A percentile compares a stretch with the other conserved stretches of the same genome.
These are phyloP conservation scores for Leishmania arabica DNA, from an alignment of 208 protist genomes.

Conservation along the genomic window DNA sequence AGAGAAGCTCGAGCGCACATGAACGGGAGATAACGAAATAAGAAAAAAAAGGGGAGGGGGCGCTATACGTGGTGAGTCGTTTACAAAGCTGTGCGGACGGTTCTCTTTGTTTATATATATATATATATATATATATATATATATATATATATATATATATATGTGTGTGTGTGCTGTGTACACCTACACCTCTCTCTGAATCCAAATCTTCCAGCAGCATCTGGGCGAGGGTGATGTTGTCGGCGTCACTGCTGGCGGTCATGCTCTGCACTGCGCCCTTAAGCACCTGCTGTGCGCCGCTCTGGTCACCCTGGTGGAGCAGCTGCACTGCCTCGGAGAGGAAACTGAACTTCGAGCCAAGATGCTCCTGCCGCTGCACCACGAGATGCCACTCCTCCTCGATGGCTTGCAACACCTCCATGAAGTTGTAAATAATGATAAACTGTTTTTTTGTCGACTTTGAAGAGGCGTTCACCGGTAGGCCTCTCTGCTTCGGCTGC, in stretches of 20 bases:
- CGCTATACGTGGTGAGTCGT: neutral
- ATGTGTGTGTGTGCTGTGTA: no score
- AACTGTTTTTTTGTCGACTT: conserved; percentile 15
- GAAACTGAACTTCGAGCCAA: conserved; percentile 50
- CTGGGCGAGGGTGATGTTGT: conserved; percentile 45
- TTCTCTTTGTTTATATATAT: no score
- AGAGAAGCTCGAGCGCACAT: neutral
- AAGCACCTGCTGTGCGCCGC: conserved; percentile 28
- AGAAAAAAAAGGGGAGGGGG: neutral
- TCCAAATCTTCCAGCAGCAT: conserved; percentile 55
- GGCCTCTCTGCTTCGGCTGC: conserved; percentile 6
- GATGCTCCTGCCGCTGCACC: conserved; percentile 53
- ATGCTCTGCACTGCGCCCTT: conserved; percentile 11
- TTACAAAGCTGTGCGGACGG: no score
- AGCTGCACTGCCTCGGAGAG: conserved; percentile 59
- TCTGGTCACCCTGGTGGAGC: conserved; percentile 56
- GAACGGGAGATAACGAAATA: neutral
- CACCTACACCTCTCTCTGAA: no score
- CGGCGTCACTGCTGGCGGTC: conserved; percentile 9
- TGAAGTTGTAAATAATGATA: conserved; percentile 65
- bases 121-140: neutral
- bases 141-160: no score
- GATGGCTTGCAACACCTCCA: conserved; percentile 37
- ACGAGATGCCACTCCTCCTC: conserved; percentile 81
- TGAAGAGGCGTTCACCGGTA: neutral